These are phyloP conservation scores for Globisporangium nodosum DNA, from an alignment of 352 stramenopile genomes.

Conservation along the genomic window DNA sequence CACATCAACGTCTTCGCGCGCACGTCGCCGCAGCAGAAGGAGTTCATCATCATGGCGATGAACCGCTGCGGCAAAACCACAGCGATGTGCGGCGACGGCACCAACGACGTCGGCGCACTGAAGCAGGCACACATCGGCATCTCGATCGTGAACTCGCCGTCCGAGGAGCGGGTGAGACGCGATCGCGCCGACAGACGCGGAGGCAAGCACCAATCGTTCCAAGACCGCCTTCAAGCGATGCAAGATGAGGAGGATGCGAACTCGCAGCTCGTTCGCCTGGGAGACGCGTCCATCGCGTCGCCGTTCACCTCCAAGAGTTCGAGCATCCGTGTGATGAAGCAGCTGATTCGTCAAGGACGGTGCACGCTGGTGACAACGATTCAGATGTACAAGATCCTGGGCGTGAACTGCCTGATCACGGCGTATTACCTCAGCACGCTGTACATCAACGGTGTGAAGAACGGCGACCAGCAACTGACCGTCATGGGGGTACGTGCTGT, in stretches of 20 bases:
- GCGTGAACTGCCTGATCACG: constrained; percentile 93
- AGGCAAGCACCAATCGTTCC: constrained; percentile 7
- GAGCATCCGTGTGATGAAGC: constrained; percentile 62
- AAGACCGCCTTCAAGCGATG: constrained; percentile 12
- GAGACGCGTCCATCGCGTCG: constrained; percentile 95
- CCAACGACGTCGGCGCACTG: constrained; percentile 92
- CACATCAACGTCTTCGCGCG: constrained; percentile 86
- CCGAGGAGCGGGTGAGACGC: constrained; percentile 4
- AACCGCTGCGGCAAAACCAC: constrained; percentile 84
- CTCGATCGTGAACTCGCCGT: constrained; percentile 82
- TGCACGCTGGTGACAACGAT: constrained; percentile 96
- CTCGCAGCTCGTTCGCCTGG: constrained; percentile 87
- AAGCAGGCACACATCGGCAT: constrained; percentile 92
- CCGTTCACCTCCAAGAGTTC: constrained; percentile 94
- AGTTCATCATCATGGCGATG: constrained; percentile 85
- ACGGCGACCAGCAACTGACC: constrained; percentile 90
- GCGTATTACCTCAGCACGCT: constrained; percentile 92
- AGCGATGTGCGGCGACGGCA: constrained; percentile 95
- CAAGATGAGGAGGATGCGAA: constrained; percentile 23
- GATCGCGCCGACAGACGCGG: background rate
- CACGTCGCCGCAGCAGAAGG: constrained; percentile 91
- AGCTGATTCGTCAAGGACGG: constrained; percentile 93
- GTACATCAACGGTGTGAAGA: constrained; percentile 93
- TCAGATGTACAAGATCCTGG: constrained; percentile 94
- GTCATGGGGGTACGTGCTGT: constrained; percentile 26